A percentile compares a stretch with the other conserved stretches of the same genome.
These are phyloP conservation scores for Penicillium sp. DNA, from an alignment of 2,329 filamentous ascomycete genomes.

Conservation along the genomic window DNA sequence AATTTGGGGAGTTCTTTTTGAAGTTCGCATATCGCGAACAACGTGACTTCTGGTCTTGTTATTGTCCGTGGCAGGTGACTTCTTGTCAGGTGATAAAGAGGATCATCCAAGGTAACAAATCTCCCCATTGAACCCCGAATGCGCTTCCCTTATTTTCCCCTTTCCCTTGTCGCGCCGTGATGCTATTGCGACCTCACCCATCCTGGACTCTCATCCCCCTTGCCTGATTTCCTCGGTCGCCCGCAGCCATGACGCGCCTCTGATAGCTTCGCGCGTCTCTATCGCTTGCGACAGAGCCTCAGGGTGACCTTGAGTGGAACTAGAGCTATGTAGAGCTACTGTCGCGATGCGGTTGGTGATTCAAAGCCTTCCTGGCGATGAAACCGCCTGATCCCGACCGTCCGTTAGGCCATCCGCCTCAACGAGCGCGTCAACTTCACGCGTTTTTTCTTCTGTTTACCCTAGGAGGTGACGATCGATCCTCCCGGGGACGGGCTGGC, in stretches of 20 bases:
- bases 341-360: not conserved
- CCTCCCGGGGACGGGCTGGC: conserved; percentile 5
- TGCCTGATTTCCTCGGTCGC: conserved; percentile 25
- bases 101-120: conserved; percentile 39
- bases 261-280: conserved; percentile 14
- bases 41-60: conserved; percentile 35
- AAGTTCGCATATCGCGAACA: conserved; percentile 29
- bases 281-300: not conserved
- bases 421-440: conserved; percentile 30
- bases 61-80: conserved; percentile 45
- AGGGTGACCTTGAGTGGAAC: not conserved
- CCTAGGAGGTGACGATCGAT: conserved; percentile 14
- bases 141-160: conserved; percentile 13
- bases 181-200: not conserved
- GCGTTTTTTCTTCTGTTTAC: conserved; percentile 25
- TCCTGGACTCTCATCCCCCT: conserved; percentile 19
- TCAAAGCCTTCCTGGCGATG: not conserved
- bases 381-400: conserved; percentile 2
- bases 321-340: not conserved
- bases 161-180: conserved; percentile 15
- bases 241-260: conserved; percentile 29
- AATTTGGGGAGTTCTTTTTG: conserved; percentile 26
- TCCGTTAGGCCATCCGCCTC: not conserved
- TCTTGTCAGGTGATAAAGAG: conserved; percentile 47
- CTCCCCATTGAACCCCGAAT: conserved; percentile 9